phyloP scores from a whole-genome alignment of 805 yeast genomes.

The Yamadazyma laniorum region DNA sequence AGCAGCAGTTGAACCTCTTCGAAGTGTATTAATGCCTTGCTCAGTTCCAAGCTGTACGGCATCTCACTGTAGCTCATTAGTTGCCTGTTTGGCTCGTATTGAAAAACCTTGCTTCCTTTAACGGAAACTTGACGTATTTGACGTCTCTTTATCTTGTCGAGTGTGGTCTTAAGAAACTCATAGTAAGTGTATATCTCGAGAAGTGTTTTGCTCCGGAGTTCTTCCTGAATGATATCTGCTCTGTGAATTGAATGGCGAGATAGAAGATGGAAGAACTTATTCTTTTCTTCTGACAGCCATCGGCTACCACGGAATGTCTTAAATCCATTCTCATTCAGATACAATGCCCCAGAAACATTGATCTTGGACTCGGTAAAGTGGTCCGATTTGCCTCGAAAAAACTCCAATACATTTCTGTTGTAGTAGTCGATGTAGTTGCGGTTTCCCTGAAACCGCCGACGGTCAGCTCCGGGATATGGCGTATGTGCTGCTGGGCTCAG shows the following conservation, averaged over 20 bases:
- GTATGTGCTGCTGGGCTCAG: too few species aligned
- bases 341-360: background rate
- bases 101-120: background rate
- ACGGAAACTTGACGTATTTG: background rate
- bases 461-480: too few species aligned
- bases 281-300: slow-evolving; percentile 53
- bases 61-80: slow-evolving; percentile 42
- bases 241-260: slow-evolving; percentile 49
- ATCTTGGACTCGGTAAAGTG: slow-evolving; percentile 4
- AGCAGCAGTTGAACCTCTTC: slow-evolving; percentile 42
- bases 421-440: slow-evolving; percentile 26
- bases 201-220: slow-evolving; percentile 37
- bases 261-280: slow-evolving; percentile 47
- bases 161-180: slow-evolving; percentile 29
- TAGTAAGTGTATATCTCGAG: slow-evolving; percentile 49
- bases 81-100: slow-evolving; percentile 8
- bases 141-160: slow-evolving; percentile 13
- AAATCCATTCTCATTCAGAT: background rate
- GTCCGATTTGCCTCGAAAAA: slow-evolving; percentile 13
- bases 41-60: slow-evolving; percentile 55
- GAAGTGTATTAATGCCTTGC: slow-evolving; percentile 37
- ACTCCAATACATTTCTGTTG: slow-evolving; percentile 26
- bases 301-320: slow-evolving; percentile 22
- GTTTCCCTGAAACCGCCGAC: slow-evolving; percentile 24
- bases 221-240: slow-evolving; percentile 37